Evolutionary conservation across 1,139 yeast species (phyloP).

Genomic region (Lipomyces yarrowii): DNA sequence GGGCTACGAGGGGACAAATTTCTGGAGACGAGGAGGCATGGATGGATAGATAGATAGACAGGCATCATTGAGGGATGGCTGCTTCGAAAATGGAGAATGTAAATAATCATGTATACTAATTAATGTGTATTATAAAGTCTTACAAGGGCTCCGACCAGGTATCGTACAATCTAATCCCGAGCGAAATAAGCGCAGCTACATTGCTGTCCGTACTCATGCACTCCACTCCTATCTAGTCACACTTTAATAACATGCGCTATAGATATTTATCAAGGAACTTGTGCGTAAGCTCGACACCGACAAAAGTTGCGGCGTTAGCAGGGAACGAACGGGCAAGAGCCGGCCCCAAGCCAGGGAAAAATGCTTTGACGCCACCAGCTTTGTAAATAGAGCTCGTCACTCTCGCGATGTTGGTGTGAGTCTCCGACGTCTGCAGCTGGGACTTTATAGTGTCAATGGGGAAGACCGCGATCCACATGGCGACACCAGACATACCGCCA

Average conservation of each 20-base stretch:
- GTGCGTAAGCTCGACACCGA: constrained; percentile 91
- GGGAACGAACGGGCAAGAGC: constrained; percentile 95
- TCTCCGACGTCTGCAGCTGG: constrained; percentile 68
- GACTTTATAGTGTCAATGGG: constrained; percentile 96
- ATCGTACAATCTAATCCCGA: not conserved
- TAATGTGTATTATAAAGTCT: not conserved
- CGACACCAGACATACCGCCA: constrained; percentile 93
- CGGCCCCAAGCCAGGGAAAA: constrained; percentile 97
- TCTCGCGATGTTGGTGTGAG: constrained; percentile 59
- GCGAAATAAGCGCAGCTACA: not conserved
- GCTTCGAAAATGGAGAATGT: not conserved
- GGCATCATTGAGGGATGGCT: not conserved
- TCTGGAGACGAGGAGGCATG: constrained; percentile 29
- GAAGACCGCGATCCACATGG: constrained; percentile 97
- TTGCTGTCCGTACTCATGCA: not conserved
- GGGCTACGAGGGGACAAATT: constrained; percentile 15
- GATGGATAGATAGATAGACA: constrained; percentile 23
- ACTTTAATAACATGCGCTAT: not conserved
- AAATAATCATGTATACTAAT: not conserved
- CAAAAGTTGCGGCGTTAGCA: constrained; percentile 96
- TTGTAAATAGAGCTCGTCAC: constrained; percentile 66
- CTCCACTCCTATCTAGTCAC: not conserved
- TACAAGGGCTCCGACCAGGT: not conserved
- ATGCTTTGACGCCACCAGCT: constrained; percentile 83
- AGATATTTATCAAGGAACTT: constrained; percentile 50